Conservation (phyloP, 2,329 filamentous ascomycete species). For the Byssoonygena ceratinophila region DNA sequence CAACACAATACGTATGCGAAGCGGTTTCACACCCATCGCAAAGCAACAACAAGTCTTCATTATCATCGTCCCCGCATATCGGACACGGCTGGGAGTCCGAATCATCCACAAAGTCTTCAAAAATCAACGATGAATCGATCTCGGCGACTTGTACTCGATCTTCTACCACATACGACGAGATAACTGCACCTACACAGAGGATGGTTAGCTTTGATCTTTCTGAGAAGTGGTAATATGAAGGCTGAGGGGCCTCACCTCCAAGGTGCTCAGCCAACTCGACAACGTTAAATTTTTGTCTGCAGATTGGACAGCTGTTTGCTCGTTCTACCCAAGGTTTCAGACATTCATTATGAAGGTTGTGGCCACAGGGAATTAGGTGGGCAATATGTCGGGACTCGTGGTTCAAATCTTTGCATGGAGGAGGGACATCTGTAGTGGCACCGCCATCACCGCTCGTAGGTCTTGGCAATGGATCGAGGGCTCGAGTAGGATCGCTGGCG, state of each 20-base stretch:
- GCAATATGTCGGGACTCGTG: constrained; percentile 46
- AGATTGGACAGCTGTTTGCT: constrained; percentile 96
- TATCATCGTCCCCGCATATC: constrained; percentile 68
- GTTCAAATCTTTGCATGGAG: constrained; percentile 16
- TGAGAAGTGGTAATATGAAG: neutral
- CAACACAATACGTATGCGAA: constrained; percentile 87
- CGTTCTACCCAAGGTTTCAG: constrained; percentile 90
- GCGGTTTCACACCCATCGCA: constrained; percentile 85
- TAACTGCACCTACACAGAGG: constrained; percentile 39
- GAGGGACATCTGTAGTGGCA: constrained; percentile 16
- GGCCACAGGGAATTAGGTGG: constrained; percentile 65
- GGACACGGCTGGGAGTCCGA: constrained; percentile 63
- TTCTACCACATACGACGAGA: constrained; percentile 48
- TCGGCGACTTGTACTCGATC: constrained; percentile 65
- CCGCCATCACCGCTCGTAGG: constrained; percentile 20
- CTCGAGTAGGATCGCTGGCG: constrained; percentile 39
- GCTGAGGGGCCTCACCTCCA: constrained; percentile 52
- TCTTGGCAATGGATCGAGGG: constrained; percentile 21
- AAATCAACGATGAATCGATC: constrained; percentile 60
- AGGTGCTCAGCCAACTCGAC: constrained; percentile 72
- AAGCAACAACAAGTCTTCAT: constrained; percentile 74
- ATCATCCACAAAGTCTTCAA: constrained; percentile 60
- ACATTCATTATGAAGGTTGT: constrained; percentile 86
- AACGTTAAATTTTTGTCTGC: constrained; percentile 78
- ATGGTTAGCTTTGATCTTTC: constrained; percentile 10